Evolutionary conservation across 345 rosid genomes (phyloP).

Genomic region (Pugionium dolabratum): DNA sequence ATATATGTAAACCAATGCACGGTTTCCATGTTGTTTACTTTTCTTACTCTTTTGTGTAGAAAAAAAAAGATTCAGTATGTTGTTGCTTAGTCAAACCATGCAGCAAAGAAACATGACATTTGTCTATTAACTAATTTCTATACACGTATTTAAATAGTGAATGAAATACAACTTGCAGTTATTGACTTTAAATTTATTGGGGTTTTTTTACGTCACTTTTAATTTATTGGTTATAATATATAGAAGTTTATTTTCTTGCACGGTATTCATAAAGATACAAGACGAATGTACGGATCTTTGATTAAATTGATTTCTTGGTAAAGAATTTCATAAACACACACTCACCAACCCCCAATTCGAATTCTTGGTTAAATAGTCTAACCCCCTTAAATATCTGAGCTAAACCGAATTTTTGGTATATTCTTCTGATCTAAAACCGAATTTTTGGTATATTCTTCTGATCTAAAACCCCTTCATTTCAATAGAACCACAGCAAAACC

Average conservation of each 20-base stretch:
- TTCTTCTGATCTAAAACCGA: background rate
- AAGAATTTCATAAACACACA: background rate
- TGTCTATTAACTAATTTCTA: background rate
- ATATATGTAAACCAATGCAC: background rate
- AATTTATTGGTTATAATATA: background rate
- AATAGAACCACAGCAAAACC: background rate
- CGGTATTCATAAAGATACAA: conserved; percentile 9
- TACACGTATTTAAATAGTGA: background rate
- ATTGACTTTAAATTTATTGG: conserved; percentile 12
- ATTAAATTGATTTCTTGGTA: background rate
- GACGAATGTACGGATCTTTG: background rate
- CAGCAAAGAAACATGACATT: conserved; percentile 8
- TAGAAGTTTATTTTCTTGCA: background rate
- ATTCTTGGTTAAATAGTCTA: background rate
- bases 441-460: background rate
- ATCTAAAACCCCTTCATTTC: background rate
- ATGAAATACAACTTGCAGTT: conserved; percentile 23
- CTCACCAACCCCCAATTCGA: conserved; percentile 3
- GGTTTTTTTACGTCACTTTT: background rate
- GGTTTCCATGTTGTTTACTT: conserved; percentile 7
- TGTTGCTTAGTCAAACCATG: conserved; percentile 13
- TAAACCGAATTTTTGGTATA: background rate
- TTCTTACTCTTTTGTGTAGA: background rate
- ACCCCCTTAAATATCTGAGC: background rate
- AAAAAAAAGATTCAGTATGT: background rate